Conservation (phyloP, 768 basidiomycete genomes). For the Suillus cothurnatus region DNA sequence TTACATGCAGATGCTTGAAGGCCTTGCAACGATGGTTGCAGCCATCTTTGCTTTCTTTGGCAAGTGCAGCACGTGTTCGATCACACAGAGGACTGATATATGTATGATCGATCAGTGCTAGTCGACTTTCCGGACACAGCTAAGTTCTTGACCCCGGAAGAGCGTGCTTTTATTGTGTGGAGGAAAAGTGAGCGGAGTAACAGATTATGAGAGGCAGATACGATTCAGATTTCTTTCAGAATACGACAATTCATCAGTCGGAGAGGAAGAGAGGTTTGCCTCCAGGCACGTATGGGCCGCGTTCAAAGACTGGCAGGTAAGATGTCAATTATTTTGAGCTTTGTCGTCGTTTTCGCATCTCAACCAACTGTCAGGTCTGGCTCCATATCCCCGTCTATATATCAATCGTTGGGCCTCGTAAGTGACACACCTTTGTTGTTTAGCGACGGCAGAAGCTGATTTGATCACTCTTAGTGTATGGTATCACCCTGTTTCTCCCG, state of each 20-base stretch:
- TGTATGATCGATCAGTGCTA: constrained; percentile 42
- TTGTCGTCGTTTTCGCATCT: background rate
- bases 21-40: constrained; percentile 58
- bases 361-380: constrained; percentile 39
- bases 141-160: constrained; percentile 61
- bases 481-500: constrained; percentile 73
- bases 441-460: background rate
- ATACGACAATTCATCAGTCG: constrained; percentile 54
- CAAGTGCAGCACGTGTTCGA: constrained; percentile 20
- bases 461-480: constrained; percentile 49
- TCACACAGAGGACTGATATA: background rate
- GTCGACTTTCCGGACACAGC: constrained; percentile 65
- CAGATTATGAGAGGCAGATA: background rate
- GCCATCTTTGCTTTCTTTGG: constrained; percentile 55
- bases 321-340: background rate
- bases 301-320: constrained; percentile 61
- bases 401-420: constrained; percentile 60
- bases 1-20: constrained; percentile 48
- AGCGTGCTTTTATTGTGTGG: constrained; percentile 55
- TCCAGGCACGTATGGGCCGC: constrained; percentile 53
- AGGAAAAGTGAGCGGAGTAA: constrained; percentile 48
- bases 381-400: constrained; percentile 61
- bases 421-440: constrained; percentile 28
- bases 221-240: constrained; percentile 37
- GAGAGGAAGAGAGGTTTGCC: constrained; percentile 63